Evolutionary conservation across 2,329 filamentous ascomycete genomes (phyloP), one percentile per base, ranked within the genome.

Genomic region (Hypoxylon sp.): DNA sequence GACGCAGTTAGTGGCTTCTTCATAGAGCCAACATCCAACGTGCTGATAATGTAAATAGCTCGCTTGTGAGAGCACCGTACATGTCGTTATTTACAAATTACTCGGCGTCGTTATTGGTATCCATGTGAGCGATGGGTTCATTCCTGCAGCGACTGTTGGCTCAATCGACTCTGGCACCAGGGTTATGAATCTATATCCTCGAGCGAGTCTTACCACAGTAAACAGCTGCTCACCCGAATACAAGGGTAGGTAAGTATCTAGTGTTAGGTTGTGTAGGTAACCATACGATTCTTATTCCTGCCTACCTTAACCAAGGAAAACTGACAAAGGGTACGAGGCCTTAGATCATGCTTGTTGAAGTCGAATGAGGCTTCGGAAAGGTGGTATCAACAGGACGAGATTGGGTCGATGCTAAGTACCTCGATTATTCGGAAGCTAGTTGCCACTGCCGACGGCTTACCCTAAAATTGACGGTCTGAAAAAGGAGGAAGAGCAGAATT

Each of bases 61-160:
- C 3, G 90, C 90, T 2, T 82, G 84, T 55, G 84, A 83, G 1
- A 88, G 85, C 37, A 84, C 86, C 0, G 76, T 92, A 1, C 90
- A 90, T 0, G 82, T 92, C 29, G 79, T 93, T 48, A 88, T 93
- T 63, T 92, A 92, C 83, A 92, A 92, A 79, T 92, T 90, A 81
- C 90, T 90, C 2, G 88, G 84, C 9, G 90, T 91, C 3, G 88
- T 85, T 22, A 87, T 89, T 11, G 90, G 91, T 10, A 81, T 92
- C 11, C 90, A 92, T 73, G 81, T 92, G 87, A 82, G 80, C 17
- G 82, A 85, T 66, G 84, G 81, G 6, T 82, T 84, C 3, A 80
- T 84, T 3, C 83, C 83, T 3, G 60, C 50, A 31, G 52, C 73
- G 54, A 37, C 59, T 5, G 60, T 66, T 13, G 70, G 72, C 22